A percentile compares a stretch with the other conserved stretches of the same genome.
phyloP scores from a whole-genome alignment of 2,329 filamentous ascomycete species.

The Waltergamsia citrina region DNA sequence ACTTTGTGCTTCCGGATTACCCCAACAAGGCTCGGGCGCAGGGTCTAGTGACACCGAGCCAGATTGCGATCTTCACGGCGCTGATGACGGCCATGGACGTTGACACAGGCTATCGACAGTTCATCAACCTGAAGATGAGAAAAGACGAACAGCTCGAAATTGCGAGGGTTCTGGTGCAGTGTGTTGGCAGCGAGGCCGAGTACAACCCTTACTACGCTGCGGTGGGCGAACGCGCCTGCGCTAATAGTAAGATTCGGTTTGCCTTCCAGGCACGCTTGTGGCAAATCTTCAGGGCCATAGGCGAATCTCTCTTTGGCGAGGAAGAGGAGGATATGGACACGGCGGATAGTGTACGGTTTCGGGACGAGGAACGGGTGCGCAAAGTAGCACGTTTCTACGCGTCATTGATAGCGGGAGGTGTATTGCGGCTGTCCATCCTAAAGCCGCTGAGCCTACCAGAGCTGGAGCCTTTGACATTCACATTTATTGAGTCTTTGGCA shows the following conservation, averaged over 20 bases:
- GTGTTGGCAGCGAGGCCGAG: constrained; percentile 67
- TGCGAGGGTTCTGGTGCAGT: constrained; percentile 78
- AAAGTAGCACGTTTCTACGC: constrained; percentile 48
- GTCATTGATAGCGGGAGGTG: constrained; percentile 35
- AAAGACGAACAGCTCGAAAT: constrained; percentile 81
- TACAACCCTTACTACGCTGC: constrained; percentile 95
- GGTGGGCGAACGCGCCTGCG: constrained; percentile 70
- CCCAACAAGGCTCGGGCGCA: constrained; percentile 65
- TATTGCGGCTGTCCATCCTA: constrained; percentile 37
- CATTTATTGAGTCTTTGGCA: constrained; percentile 73
- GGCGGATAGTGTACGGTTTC: constrained; percentile 33
- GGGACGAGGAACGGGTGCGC: constrained; percentile 38
- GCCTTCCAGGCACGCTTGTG: constrained; percentile 83
- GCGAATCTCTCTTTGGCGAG: constrained; percentile 66
- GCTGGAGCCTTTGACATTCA: constrained; percentile 64
- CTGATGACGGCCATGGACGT: constrained; percentile 79
- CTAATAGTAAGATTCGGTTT: constrained; percentile 66
- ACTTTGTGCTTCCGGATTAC: constrained; percentile 54
- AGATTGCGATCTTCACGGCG: constrained; percentile 85
- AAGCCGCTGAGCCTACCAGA: constrained; percentile 72
- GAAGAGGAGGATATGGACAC: constrained; percentile 46
- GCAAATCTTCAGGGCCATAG: constrained; percentile 76
- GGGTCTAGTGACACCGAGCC: constrained; percentile 78
- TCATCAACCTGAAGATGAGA: constrained; percentile 77
- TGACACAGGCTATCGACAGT: constrained; percentile 71